Base-by-base conservation (phyloP, 2,329 filamentous ascomycete genomes). In the Fusarium sp. region DNA sequence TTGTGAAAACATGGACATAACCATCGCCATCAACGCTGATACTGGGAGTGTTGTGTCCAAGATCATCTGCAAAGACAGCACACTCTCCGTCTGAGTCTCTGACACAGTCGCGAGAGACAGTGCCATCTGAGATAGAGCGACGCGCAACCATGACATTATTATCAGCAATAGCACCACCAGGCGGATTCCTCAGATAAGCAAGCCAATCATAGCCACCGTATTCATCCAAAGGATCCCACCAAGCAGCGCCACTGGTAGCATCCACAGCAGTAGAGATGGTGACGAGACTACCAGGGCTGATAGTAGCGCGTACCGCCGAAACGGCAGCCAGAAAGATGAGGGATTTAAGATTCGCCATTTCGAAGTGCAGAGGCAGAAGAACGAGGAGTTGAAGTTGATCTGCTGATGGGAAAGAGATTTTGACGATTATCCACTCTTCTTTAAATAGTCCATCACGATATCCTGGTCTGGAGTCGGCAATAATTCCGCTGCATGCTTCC, bases 61-160 rank as follows among this genome's bases (percentile, higher is more conserved):
- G 63, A 38, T 79, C 77, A 39, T 79, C 77, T 1, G 63, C 44
- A 45, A 79, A 79, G 12, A 74, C 58, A 17, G 68, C 68, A 15
- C 76, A 79, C 13, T 77, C 67, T 2, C 69, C 69, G 6, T 33
- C 36, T 7, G 72, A 63, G 4, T 63, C 71, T 36, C 66, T 76
- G 35, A 79, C 49, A 22, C 77, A 79, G 49, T 79, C 77, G 5
- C 76, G 74, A 10, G 69, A 45, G 22, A 79, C 63, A 18, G 49
- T 60, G 7, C 76, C 77, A 31, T 70, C 70, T 1, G 69, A 57
- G 22, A 70, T 59, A 20, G 71, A 68, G 7, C 75, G 73, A 9
- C 76, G 70, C 1, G 74, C 69, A 20, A 79, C 68, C 77, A 79
- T 78, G 38, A 79, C 75, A 55, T 79, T 79, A 51, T 79, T 75